These are phyloP conservation scores for Pseudogymnoascus sp. DNA, from an alignment of 2,329 filamentous ascomycete species.

Conservation along the genomic window DNA sequence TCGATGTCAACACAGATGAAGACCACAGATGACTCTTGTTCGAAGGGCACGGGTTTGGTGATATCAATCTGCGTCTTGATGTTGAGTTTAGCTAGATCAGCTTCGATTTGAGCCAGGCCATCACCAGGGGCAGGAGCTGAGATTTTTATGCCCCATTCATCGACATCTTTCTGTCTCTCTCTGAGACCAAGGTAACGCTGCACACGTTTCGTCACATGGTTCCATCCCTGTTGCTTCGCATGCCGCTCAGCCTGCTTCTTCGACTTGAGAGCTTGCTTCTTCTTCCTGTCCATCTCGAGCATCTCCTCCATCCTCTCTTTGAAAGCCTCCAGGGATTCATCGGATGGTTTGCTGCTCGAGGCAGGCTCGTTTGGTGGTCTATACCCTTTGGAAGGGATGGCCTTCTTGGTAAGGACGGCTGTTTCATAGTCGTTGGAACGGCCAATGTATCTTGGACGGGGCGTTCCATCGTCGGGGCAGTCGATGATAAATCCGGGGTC, in stretches of 20 bases:
- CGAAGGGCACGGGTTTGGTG: constrained; percentile 35
- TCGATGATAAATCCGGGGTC: constrained; percentile 48
- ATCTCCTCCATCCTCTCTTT: constrained; percentile 44
- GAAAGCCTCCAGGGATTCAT: constrained; percentile 38
- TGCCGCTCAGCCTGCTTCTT: constrained; percentile 39
- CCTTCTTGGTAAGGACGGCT: constrained; percentile 17
- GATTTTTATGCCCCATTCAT: background rate
- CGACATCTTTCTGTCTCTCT: constrained; percentile 17
- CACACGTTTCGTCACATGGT: constrained; percentile 49
- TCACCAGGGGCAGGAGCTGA: background rate
- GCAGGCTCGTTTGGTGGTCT: constrained; percentile 23
- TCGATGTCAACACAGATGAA: constrained; percentile 80
- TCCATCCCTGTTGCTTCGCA: constrained; percentile 42
- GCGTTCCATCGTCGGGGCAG: constrained; percentile 52
- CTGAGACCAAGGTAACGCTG: constrained; percentile 66
- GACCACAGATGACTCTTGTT: constrained; percentile 47
- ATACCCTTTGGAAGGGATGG: constrained; percentile 24
- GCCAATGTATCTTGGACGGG: constrained; percentile 60
- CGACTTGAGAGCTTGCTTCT: constrained; percentile 37
- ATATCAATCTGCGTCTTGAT: constrained; percentile 32
- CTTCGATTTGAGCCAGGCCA: constrained; percentile 13
- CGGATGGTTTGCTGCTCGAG: constrained; percentile 25
- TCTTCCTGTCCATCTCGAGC: constrained; percentile 40
- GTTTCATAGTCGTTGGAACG: constrained; percentile 38
- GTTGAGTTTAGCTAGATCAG: constrained; percentile 22